A percentile compares a stretch with the other conserved stretches of the same genome.
Conservation (phyloP, 805 yeast genomes). For the Cyberlindnera mrakii region DNA sequence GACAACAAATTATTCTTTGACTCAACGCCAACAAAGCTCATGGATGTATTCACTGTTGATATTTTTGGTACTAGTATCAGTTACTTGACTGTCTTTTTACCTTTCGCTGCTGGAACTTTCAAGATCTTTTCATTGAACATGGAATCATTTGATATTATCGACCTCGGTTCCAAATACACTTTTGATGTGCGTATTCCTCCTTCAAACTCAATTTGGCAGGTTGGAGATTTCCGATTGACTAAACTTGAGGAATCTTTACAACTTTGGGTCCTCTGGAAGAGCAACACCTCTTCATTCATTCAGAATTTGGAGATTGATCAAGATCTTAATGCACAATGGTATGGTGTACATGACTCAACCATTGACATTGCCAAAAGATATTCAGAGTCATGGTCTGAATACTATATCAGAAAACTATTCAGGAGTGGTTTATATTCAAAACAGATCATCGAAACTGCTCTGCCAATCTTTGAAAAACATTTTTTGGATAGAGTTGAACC, state of each 20-base stretch:
- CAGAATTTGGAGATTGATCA: conserved; percentile 28
- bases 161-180: conserved; percentile 23
- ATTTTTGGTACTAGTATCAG: conserved; percentile 4
- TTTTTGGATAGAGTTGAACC: conserved; percentile 25
- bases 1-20: conserved; percentile 24
- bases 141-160: conserved; percentile 19
- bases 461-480: conserved; percentile 44
- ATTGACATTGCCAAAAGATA: conserved; percentile 13
- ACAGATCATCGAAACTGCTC: conserved; percentile 44
- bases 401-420: conserved; percentile 40
- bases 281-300: conserved; percentile 49
- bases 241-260: conserved; percentile 19
- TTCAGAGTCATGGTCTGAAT: conserved; percentile 30
- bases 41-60: conserved; percentile 15
- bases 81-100: conserved; percentile 33
- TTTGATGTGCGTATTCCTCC: conserved; percentile 28
- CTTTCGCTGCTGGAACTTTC: conserved; percentile 38
- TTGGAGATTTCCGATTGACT: conserved; percentile 38
- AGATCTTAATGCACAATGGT: conserved; percentile 22
- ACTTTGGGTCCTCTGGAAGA: conserved; percentile 52
- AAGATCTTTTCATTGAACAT: conserved; percentile 30
- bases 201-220: conserved; percentile 37
- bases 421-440: conserved; percentile 44
- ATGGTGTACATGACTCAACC: conserved; percentile 8
- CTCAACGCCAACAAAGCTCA: conserved; percentile 25